Evolutionary conservation across 2,329 filamentous ascomycete species (phyloP).

Genomic region (Macrophomina pseudophaseolina): DNA sequence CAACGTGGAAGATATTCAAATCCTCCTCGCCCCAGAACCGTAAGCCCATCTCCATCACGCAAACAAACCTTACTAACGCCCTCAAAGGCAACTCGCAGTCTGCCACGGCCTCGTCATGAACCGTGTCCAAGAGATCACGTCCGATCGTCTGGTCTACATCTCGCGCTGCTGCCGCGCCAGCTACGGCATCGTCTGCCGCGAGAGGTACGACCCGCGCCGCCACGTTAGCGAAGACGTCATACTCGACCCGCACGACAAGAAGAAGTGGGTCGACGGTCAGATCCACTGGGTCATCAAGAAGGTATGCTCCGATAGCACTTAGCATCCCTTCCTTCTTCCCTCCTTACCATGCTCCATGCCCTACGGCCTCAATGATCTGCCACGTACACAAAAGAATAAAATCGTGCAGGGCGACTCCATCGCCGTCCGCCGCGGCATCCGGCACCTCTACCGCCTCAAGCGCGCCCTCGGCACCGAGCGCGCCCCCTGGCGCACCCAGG

Average conservation of each 20-base stretch:
- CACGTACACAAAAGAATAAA: too few relatives aligned
- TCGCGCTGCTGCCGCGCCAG: slow-evolving; percentile 28
- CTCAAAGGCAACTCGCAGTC: slow-evolving; percentile 50
- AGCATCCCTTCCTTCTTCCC: not conserved
- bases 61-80: not conserved
- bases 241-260: slow-evolving; percentile 27
- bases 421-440: slow-evolving; percentile 22
- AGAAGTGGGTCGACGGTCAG: slow-evolving; percentile 27
- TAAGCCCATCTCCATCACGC: not conserved
- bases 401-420: slow-evolving; percentile 27
- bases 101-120: slow-evolving; percentile 55
- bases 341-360: not conserved
- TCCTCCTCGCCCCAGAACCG: slow-evolving; percentile 45
- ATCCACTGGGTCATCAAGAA: slow-evolving; percentile 31
- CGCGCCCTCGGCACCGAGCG: slow-evolving; percentile 24
- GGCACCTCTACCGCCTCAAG: slow-evolving; percentile 27
- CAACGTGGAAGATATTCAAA: slow-evolving; percentile 22
- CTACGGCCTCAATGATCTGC: too few relatives aligned
- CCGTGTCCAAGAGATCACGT: slow-evolving; percentile 49
- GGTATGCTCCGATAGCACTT: not conserved
- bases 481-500: slow-evolving; percentile 19
- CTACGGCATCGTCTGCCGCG: slow-evolving; percentile 30
- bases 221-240: slow-evolving; percentile 23
- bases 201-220: slow-evolving; percentile 26
- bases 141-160: slow-evolving; percentile 43